Base-by-base conservation (phyloP, 306 rosid species). In the Medicago arabica region DNA sequence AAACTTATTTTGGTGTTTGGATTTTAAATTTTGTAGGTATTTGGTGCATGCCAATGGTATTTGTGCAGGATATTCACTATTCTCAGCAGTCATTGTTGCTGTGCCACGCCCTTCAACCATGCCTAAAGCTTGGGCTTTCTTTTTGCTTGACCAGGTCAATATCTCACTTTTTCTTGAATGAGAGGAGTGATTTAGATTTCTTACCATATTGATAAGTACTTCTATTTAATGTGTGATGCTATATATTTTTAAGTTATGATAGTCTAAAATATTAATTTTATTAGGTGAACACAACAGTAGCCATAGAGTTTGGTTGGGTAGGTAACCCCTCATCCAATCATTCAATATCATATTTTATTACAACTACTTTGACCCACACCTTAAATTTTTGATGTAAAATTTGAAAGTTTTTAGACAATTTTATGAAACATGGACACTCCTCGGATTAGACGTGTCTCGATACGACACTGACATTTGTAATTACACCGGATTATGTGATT, bases 11-110 rank as follows among this genome's bases (percentile, higher is more conserved):
- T 43, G 21, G 10, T 5, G 9, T 64, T 0, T 54, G 69, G 50
- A 36, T 64, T 76, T 17, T 39, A 58, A 31, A 41, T 51, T 1
- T 50, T 74, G 83, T 57, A 94, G 98, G 93, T 90, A 87, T 82
- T 81, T 95, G 89, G 97, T 95, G 81, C 89, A 92, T 78, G 96
- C 90, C 8, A 95, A 95, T 71, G 97, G 97, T 13, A 87, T 95
- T 2, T 95, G 98, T 67, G 97, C 97, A 0, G 96, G 96, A 15
- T 95, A 92, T 81, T 92, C 97, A 44, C 86, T 95, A 39, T 88
- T 94, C 9, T 88, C 97, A 39, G 96, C 89, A 0, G 67, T 79
- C 43, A 57, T 87, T 25, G 83, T 85, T 53, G 98, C 97, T 50
- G 70, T 86, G 83, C 87, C 87, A 0, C 90, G 88, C 8, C 83